Percentiles rank a stretch among this genome's conserved stretches.
phyloP scores from a whole-genome alignment of 179 eudicot species.

The Camellia oleifera region DNA sequence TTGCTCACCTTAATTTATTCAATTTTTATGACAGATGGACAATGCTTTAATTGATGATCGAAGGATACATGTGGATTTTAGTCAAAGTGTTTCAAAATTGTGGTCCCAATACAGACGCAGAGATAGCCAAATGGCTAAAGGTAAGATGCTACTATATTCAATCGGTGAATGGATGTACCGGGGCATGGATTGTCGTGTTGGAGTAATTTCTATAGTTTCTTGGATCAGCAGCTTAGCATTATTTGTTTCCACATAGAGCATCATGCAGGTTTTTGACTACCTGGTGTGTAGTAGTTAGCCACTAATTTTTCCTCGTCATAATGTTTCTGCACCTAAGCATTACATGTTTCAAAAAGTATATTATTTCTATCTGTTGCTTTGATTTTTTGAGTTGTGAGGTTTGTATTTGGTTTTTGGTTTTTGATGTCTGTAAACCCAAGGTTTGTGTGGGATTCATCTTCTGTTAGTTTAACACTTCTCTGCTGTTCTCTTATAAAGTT shows the following conservation, averaged over 20 bases:
- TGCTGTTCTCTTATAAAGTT: background rate
- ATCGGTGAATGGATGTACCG: background rate
- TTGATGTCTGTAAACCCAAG: background rate
- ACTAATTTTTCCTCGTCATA: background rate
- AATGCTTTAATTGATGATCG: slow-evolving; percentile 95
- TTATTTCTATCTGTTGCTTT: background rate
- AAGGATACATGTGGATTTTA: slow-evolving; percentile 94
- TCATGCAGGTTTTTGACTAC: background rate
- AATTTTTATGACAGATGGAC: slow-evolving; percentile 65
- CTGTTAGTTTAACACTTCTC: background rate
- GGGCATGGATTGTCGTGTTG: background rate
- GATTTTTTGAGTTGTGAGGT: background rate
- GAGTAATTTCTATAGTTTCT: background rate
- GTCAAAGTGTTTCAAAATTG: slow-evolving; percentile 94
- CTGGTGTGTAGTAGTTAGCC: background rate
- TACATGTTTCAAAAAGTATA: background rate
- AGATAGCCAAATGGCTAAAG: slow-evolving; percentile 51
- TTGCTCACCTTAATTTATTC: slow-evolving; percentile 8
- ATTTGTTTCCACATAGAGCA: background rate
- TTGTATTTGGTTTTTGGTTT: background rate
- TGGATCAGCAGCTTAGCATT: background rate
- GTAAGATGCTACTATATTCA: slow-evolving; percentile 9
- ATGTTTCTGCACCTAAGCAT: background rate
- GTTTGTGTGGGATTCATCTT: background rate
- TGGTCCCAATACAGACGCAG: slow-evolving; percentile 86